A percentile compares a stretch with the other conserved stretches of the same genome.
Conservation (phyloP, 176 grass and related monocot genomes). For the Aegilops bicornis region DNA sequence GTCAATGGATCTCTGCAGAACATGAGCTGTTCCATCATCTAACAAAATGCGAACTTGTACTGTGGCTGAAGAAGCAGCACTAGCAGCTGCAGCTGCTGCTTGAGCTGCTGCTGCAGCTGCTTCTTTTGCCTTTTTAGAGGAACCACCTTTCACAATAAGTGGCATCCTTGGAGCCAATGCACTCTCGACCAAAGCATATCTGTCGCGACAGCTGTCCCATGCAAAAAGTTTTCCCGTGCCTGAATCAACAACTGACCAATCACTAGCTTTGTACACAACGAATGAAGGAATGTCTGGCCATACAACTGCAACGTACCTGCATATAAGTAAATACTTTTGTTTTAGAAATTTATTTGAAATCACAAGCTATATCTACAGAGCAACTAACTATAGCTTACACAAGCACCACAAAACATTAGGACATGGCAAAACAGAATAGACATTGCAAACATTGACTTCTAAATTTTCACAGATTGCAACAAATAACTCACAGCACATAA, state of each 20-base stretch:
- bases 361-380: background rate
- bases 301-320: slow-evolving; percentile 90
- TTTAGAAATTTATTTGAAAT: slow-evolving; percentile 21
- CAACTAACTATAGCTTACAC: slow-evolving; percentile 12
- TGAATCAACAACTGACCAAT: slow-evolving; percentile 93
- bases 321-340: slow-evolving; percentile 18
- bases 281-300: slow-evolving; percentile 99
- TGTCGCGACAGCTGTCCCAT: slow-evolving; percentile 92
- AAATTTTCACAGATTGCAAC: background rate
- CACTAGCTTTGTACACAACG: slow-evolving; percentile 86
- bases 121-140: slow-evolving; percentile 98
- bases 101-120: slow-evolving; percentile 90
- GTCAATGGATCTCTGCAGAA: slow-evolving; percentile 92
- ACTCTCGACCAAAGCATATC: slow-evolving; percentile 94
- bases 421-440: slow-evolving; percentile 12
- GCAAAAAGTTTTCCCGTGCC: slow-evolving; percentile 95
- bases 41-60: slow-evolving; percentile 98
- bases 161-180: slow-evolving; percentile 82
- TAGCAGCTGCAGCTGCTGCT: slow-evolving; percentile 84
- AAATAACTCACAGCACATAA: background rate
- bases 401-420: background rate
- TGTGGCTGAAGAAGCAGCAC: slow-evolving; percentile 81
- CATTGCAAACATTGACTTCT: background rate
- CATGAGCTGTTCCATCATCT: slow-evolving; percentile 92
- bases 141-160: slow-evolving; percentile 79